Evolutionary conservation across 805 yeast species (phyloP).

Genomic region (Alloascoidea hylecoeti): DNA sequence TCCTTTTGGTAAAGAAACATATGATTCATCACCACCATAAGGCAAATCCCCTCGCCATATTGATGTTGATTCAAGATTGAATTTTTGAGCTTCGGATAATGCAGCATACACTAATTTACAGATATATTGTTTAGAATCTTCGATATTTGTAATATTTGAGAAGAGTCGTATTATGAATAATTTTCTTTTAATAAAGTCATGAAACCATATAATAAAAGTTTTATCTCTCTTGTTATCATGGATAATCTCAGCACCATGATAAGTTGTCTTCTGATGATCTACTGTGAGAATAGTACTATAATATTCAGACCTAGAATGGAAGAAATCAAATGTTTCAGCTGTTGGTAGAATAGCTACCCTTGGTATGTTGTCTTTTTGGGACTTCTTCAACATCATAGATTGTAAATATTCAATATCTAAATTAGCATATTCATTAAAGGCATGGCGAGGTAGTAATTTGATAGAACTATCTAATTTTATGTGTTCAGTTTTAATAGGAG

Average conservation of each 20-base stretch:
- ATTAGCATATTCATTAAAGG: neutral
- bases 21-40: neutral
- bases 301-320: neutral
- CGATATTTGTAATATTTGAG: neutral
- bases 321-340: neutral
- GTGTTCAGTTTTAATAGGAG: neutral
- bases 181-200: neutral
- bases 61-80: neutral
- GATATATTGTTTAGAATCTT: neutral
- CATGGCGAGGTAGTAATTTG: neutral
- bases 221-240: neutral
- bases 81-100: neutral
- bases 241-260: neutral
- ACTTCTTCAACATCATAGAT: neutral
- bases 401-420: neutral
- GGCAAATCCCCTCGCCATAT: neutral
- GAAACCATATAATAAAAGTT: neutral
- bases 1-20: neutral
- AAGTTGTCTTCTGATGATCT: neutral
- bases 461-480: no score
- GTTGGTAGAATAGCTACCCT: neutral
- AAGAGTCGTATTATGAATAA: neutral
- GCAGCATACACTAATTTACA: neutral
- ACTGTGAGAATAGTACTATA: neutral
- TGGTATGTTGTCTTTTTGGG: neutral